Evolutionary conservation across 2,329 filamentous ascomycete species (phyloP).

Genomic region (Leptographium flavum): DNA sequence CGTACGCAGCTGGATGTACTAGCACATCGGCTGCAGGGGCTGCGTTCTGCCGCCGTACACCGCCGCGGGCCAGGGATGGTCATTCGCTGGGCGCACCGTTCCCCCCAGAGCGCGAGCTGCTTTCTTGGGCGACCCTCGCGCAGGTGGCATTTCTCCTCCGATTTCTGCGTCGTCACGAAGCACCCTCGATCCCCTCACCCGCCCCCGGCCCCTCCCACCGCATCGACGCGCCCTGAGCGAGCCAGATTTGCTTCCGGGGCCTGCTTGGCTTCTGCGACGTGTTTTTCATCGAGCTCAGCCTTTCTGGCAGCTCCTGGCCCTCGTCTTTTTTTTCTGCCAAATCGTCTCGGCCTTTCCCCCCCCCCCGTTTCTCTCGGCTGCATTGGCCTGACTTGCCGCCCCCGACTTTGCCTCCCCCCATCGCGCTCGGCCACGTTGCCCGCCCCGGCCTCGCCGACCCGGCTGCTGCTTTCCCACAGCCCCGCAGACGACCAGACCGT

Average conservation of each 20-base stretch:
- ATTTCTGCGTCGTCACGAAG: conserved; percentile 5
- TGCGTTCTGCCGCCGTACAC: conserved; percentile 1
- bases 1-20: background rate
- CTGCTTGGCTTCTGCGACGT: background rate
- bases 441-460: background rate
- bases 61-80: background rate
- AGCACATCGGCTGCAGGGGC: background rate
- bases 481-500: background rate
- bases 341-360: background rate
- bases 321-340: background rate
- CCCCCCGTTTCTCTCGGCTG: background rate
- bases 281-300: background rate
- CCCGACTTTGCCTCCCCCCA: background rate
- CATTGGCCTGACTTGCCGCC: background rate
- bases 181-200: conserved; percentile 2
- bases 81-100: conserved; percentile 1
- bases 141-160: conserved; percentile 9
- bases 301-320: background rate
- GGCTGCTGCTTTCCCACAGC: background rate
- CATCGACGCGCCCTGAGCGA: background rate
- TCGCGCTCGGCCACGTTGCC: background rate
- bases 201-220: background rate
- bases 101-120: conserved; percentile 2
- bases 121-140: conserved; percentile 5
- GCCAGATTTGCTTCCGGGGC: background rate